phyloP scores from a whole-genome alignment of 169 alveolate genomes.

The Cryptosporidium andersoni region DNA sequence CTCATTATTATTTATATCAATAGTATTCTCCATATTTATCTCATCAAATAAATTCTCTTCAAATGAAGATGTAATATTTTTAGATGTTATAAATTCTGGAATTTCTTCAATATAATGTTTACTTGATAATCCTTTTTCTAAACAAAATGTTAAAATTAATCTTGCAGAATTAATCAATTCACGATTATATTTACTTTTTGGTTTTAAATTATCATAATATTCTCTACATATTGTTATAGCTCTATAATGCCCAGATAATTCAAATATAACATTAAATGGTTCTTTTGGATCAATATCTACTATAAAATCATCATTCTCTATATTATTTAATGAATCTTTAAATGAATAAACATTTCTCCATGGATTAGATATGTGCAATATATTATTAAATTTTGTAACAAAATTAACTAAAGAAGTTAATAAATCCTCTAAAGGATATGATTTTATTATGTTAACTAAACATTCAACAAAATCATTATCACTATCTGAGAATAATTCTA shows the following conservation, averaged over 20 bases:
- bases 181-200: slow-evolving; percentile 31
- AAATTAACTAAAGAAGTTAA: slow-evolving; percentile 25
- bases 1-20: background rate
- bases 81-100: background rate
- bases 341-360: background rate
- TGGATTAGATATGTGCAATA: background rate
- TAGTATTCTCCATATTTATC: background rate
- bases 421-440: slow-evolving; percentile 34
- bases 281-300: slow-evolving; percentile 51
- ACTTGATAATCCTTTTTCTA: slow-evolving; percentile 2
- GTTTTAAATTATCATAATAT: slow-evolving; percentile 35
- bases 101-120: background rate
- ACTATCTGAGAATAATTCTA: slow-evolving; percentile 9
- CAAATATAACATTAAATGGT: slow-evolving; percentile 62
- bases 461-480: slow-evolving; percentile 13
- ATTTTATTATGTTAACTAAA: slow-evolving; percentile 4
- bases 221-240: slow-evolving; percentile 50
- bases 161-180: slow-evolving; percentile 15
- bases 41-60: background rate
- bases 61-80: background rate
- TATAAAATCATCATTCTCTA: background rate
- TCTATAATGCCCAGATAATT: slow-evolving; percentile 20
- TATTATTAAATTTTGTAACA: slow-evolving; percentile 18
- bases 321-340: background rate
- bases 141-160: slow-evolving; percentile 30